A percentile compares a stretch with the other conserved stretches of the same genome.
These are phyloP conservation scores for Salicornia ramosissima DNA, from an alignment of 148 eudicot species.

Conservation along the genomic window DNA sequence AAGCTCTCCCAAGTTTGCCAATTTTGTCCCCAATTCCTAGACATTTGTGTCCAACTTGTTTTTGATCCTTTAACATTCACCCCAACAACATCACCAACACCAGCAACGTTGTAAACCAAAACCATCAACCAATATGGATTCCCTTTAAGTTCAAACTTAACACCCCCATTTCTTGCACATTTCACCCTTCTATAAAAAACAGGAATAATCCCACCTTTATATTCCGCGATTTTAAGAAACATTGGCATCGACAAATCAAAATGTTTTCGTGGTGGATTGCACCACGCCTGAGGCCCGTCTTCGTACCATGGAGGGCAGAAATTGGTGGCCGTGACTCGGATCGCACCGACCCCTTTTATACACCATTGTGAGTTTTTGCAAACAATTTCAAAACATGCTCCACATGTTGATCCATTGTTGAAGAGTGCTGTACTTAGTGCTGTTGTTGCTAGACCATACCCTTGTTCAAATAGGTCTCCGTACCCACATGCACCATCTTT, in stretches of 20 bases:
- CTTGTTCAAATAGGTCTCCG: slow-evolving; percentile 31
- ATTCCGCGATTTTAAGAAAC: slow-evolving; percentile 36
- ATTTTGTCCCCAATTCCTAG: slow-evolving; percentile 48
- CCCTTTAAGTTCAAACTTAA: slow-evolving; percentile 41
- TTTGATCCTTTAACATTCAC: slow-evolving; percentile 39
- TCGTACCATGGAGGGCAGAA: slow-evolving; percentile 46
- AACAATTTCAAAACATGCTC: slow-evolving; percentile 41
- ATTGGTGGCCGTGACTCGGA: slow-evolving; percentile 30
- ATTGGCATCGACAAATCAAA: slow-evolving; percentile 40
- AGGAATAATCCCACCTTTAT: slow-evolving; percentile 44
- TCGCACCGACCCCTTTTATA: slow-evolving; percentile 16
- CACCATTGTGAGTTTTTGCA: slow-evolving; percentile 41
- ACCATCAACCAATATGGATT: slow-evolving; percentile 39
- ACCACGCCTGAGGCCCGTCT: slow-evolving; percentile 31
- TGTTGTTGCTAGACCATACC: slow-evolving; percentile 33
- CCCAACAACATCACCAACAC: slow-evolving; percentile 34
- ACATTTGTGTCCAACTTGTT: slow-evolving; percentile 37
- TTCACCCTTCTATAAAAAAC: slow-evolving; percentile 28
- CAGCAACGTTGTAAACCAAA: slow-evolving; percentile 45
- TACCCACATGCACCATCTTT: slow-evolving; percentile 63
- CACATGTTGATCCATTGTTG: slow-evolving; percentile 42
- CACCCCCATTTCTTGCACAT: slow-evolving; percentile 37
- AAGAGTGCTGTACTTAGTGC: slow-evolving; percentile 56
- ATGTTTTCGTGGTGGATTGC: slow-evolving; percentile 42
- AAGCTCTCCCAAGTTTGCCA: slow-evolving; percentile 27